phyloP scores from a whole-genome alignment of 768 basidiomycete species.

The Vararia minispora region DNA sequence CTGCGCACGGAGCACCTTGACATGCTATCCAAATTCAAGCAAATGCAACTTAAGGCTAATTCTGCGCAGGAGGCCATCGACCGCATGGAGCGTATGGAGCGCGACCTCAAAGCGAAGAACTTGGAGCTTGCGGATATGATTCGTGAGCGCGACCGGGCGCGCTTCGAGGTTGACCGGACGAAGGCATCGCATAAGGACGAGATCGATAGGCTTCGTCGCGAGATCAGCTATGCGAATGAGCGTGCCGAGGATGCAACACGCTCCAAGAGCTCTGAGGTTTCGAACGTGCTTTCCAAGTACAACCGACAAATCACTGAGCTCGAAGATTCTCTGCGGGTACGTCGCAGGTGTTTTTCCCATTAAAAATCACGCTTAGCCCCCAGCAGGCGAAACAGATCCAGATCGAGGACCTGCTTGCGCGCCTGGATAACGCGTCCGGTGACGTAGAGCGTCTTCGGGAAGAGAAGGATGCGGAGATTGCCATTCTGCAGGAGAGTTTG shows the following conservation, averaged over 20 bases:
- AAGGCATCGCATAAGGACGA: slow-evolving; percentile 96
- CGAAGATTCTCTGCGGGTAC: slow-evolving; percentile 87
- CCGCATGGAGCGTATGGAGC: slow-evolving; percentile 97
- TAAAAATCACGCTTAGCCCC: slow-evolving; percentile 3
- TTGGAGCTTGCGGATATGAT: slow-evolving; percentile 98
- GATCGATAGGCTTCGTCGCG: slow-evolving; percentile 81
- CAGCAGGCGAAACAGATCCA: slow-evolving; percentile 86
- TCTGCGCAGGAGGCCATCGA: slow-evolving; percentile 98
- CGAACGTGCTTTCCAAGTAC: slow-evolving; percentile 79
- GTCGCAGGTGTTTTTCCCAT: slow-evolving; percentile 15
- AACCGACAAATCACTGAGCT: slow-evolving; percentile 93
- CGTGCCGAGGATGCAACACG: slow-evolving; percentile 91
- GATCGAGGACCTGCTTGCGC: slow-evolving; percentile 83
- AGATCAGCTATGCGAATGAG: slow-evolving; percentile 91
- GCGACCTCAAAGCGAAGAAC: slow-evolving; percentile 97
- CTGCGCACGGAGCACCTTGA: slow-evolving; percentile 95
- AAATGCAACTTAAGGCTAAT: slow-evolving; percentile 94
- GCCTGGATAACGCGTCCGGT: slow-evolving; percentile 60
- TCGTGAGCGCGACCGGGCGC: slow-evolving; percentile 88
- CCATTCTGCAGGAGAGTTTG: slow-evolving; percentile 93
- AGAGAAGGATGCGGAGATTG: slow-evolving; percentile 95
- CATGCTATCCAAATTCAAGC: slow-evolving; percentile 94
- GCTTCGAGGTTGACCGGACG: slow-evolving; percentile 90
- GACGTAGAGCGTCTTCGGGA: slow-evolving; percentile 80
- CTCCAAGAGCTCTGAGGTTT: slow-evolving; percentile 89